Evolutionary conservation across 2,329 filamentous ascomycete genomes (phyloP), one percentile per base, ranked within the genome.

Genomic region (Clarireedia paspali): DNA sequence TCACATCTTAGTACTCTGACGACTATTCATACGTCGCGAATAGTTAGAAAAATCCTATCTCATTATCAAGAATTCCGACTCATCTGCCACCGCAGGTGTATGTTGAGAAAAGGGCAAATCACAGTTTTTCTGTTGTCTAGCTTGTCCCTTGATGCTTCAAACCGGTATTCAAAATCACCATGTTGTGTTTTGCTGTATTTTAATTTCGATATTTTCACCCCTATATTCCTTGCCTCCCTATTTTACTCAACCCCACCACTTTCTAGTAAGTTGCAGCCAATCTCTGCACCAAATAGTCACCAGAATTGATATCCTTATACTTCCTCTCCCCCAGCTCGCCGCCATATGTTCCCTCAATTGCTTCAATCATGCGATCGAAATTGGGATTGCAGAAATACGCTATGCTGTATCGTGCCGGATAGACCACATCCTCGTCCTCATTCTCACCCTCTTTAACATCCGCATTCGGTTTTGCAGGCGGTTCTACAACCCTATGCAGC

Each of bases 401-500:
- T 67, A 96, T 86, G 64, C 87, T 92, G 68, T 96, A 96, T 40
- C 88, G 77, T 0, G 89, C 77, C 1, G 90, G 89, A 70, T 95
- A 86, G 17, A 64, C 59, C 40, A 75, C 72, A 15, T 77, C 78
- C 6, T 72, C 40, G 3, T 9, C 24, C 17, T 20, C 20, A 20
- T 20, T 20, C 20, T 20, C 20, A 20, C 46, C 14, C 3, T 53
- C 51, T 26, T 47, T 15, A 3, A n/a, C 42, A 0, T 53, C 44
- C 10, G 47, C 47, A 6, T 20, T 45, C 42, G 42, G n/a, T 15
- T 27, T 26, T 12, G 76, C 74, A 0, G 89, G 88, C 2, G 91
- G 91, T 73, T 96, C 88, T 5, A 96, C 88, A 0, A 96, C 91
- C 10, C 91, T 83, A 71, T 96, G 91, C 58, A 91, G 82, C 4